A percentile compares a stretch with the other conserved stretches of the same genome.
phyloP scores from a whole-genome alignment of 805 yeast genomes.

The Yamadazyma laniorum region DNA sequence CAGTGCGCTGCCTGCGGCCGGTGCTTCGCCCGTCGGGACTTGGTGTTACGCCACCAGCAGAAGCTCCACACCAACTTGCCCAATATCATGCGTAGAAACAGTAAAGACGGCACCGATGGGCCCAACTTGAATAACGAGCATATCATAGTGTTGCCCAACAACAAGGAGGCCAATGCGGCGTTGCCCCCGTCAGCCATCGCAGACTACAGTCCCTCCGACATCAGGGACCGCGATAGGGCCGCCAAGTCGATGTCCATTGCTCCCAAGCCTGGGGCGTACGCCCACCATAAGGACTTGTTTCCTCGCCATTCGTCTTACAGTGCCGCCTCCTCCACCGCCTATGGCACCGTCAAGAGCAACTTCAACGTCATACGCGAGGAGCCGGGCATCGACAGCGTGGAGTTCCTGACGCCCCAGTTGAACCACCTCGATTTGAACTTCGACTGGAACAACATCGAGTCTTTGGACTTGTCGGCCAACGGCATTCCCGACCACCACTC shows the following conservation, averaged over 20 bases:
- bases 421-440: constrained; percentile 13
- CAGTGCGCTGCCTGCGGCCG: constrained; percentile 96
- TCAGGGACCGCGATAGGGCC: too few species aligned
- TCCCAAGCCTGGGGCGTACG: neutral
- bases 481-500: too few species aligned
- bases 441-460: constrained; percentile 29
- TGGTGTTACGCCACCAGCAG: constrained; percentile 90
- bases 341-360: constrained; percentile 50
- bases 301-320: constrained; percentile 14
- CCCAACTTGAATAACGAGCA: constrained; percentile 41
- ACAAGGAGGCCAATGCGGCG: constrained; percentile 53
- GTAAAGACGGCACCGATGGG: constrained; percentile 13
- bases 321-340: constrained; percentile 34
- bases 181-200: constrained; percentile 21
- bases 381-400: neutral
- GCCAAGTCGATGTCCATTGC: neutral
- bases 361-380: constrained; percentile 25
- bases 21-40: constrained; percentile 87
- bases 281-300: constrained; percentile 10
- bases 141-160: constrained; percentile 51
- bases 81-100: constrained; percentile 32
- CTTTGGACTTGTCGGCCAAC: constrained; percentile 28
- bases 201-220: too few species aligned
- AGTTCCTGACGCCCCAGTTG: constrained; percentile 54
- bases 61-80: constrained; percentile 71